Evolutionary conservation across 1,139 yeast species (phyloP), one percentile per base, ranked within the genome.

Genomic region (Candida sanyaensis): DNA sequence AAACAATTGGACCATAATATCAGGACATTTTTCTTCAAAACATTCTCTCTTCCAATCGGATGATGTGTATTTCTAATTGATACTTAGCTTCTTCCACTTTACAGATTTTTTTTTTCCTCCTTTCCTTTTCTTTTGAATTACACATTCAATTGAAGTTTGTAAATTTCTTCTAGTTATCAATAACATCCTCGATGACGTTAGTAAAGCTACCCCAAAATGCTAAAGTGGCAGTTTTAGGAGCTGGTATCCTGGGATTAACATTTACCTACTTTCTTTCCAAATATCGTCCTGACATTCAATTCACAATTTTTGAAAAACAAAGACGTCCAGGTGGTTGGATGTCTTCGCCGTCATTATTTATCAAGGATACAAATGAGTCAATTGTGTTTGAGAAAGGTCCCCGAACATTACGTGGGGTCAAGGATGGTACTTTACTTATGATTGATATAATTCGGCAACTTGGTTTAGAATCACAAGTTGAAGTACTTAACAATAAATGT

Each of bases 171-270:
- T 17, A 17, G 2, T 17, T 17, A 17, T 17, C 21, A 17, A 17
- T 17, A 17, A 17, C 21, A 17, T 3, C 21, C 21, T 17, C 21
- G 21, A 50, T 53, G 56, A 34, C 50, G n/a, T 43, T 52, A 13
- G 24, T 43, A 13, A 23, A 42, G 26, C 41, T 55, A 27, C 64
- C 62, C 6, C 56, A 48, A 6, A 68, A 71, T 48, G 78, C 81
- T 4, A 65, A 58, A 29, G 82, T 86, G 2, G 90, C 84, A 0
- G 85, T 92, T 0, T 62, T 90, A 2, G 99, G 99, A 0, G 88
- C 88, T 0, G 99, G 99, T 0, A 78, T 92, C 2, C 86, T 96
- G 1, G 98, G 98, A 0, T 73, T 93, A 4, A 73, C 93, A 1
- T 84, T 81, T 57, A 86, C 95, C 0, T 91, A 88, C 64, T 88